phyloP scores from a whole-genome alignment of 768 basidiomycete genomes.

The Psilocybe cyanescens region DNA sequence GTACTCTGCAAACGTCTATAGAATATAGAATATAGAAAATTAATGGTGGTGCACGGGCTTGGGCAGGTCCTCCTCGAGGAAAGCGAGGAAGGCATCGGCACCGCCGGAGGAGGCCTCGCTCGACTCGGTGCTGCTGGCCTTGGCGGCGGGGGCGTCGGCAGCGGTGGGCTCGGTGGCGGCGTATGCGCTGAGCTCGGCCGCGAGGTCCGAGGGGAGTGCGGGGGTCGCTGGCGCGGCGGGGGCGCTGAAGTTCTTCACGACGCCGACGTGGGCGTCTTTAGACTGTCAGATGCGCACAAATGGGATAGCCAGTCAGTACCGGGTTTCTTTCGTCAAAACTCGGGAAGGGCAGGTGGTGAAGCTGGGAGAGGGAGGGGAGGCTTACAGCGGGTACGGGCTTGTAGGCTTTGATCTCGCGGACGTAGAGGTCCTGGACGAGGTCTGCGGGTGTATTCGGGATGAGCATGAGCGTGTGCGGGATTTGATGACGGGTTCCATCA shows the following conservation, averaged over 20 bases:
- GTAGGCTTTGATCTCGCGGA: constrained; percentile 89
- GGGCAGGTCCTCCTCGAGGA: constrained; percentile 83
- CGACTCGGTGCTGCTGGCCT: constrained; percentile 21
- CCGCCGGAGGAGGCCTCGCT: constrained; percentile 50
- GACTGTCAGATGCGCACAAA: constrained; percentile 49
- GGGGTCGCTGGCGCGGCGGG: constrained; percentile 81
- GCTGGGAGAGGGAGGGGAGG: constrained; percentile 15
- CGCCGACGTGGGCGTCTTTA: constrained; percentile 88
- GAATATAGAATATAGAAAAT: too few species aligned
- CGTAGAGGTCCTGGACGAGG: constrained; percentile 90
- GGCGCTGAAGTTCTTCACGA: constrained; percentile 79
- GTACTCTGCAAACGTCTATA: too few species aligned
- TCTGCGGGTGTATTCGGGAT: constrained; percentile 64
- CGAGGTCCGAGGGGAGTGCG: constrained; percentile 78
- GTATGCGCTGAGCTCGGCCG: constrained; percentile 86
- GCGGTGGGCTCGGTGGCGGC: constrained; percentile 77
- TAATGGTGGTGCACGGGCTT: constrained; percentile 61
- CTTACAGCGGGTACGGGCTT: constrained; percentile 76
- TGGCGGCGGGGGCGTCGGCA: constrained; percentile 38
- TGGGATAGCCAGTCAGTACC: too few species aligned
- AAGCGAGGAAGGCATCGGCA: constrained; percentile 77
- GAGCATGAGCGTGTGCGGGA: constrained; percentile 14
- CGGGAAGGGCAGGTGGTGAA: too few species aligned
- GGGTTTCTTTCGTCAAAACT: neutral
- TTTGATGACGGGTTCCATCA: too few species aligned